Percentiles rank a stretch among this genome's conserved stretches.
Evolutionary conservation across 176 grass and related monocot species (phyloP).

Genomic region (Carex cristatella): DNA sequence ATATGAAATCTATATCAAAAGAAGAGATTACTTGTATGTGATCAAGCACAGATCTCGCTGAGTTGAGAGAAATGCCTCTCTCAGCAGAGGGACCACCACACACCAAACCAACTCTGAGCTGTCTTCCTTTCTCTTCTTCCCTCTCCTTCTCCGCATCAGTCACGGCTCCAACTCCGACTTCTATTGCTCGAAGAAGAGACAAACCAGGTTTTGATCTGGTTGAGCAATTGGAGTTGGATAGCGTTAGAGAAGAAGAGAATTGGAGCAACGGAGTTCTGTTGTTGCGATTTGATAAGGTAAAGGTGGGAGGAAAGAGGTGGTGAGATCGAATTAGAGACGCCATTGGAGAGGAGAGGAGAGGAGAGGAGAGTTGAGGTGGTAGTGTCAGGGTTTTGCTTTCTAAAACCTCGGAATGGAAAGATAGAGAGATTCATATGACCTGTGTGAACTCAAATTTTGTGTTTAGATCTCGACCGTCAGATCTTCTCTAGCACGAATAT

Average conservation of each 20-base stretch:
- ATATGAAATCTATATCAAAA: neutral
- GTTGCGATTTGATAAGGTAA: neutral
- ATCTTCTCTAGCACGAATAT: too few relatives aligned
- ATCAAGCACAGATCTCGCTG: conserved; percentile 82
- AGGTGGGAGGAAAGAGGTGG: neutral
- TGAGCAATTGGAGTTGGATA: neutral
- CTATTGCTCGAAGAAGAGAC: neutral
- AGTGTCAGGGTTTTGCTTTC: neutral
- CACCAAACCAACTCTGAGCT: conserved; percentile 68
- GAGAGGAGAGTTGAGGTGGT: neutral
- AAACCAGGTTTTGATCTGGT: neutral
- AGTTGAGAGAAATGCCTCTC: conserved; percentile 89
- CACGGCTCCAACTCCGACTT: neutral
- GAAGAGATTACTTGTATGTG: conserved; percentile 62
- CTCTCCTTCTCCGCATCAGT: conserved; percentile 5
- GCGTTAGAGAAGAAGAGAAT: neutral
- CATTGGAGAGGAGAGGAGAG: neutral
- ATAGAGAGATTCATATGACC: neutral
- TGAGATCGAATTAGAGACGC: conserved; percentile 12
- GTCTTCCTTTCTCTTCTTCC: conserved; percentile 28
- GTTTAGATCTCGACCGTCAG: too few relatives aligned
- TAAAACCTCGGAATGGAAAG: neutral
- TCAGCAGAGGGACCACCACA: conserved; percentile 89
- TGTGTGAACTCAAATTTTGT: too few relatives aligned
- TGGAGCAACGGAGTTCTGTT: neutral